Conservation (phyloP, 2,329 filamentous ascomycete species). For the Fusarium buxicola region DNA sequence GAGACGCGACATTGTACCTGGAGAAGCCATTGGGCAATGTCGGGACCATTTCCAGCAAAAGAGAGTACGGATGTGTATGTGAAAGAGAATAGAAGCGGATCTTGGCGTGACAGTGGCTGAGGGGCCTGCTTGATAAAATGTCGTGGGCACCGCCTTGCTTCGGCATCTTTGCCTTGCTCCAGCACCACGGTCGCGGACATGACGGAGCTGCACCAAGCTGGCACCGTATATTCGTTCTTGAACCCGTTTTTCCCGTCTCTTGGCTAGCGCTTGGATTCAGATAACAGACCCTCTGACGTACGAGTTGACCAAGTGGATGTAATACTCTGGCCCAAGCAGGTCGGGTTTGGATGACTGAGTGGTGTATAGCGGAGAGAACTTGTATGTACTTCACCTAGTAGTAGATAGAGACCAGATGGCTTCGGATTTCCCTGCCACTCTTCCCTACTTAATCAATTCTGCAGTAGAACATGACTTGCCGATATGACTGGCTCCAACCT, state of each 20-base stretch:
- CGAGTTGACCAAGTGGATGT: neutral
- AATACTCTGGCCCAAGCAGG: neutral
- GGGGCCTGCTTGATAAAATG: neutral
- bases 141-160: neutral
- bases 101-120: neutral
- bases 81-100: neutral
- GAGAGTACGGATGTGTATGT: neutral
- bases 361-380: too few relatives aligned
- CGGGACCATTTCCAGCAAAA: neutral
- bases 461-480: neutral
- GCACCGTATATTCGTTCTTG: slow-evolving; percentile 1
- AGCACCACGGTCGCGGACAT: neutral
- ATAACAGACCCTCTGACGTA: neutral
- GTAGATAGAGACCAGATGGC: too few relatives aligned
- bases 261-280: neutral
- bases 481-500: neutral
- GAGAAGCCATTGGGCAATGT: neutral
- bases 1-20: neutral
- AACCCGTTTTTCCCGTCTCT: neutral
- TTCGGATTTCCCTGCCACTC: too few relatives aligned
- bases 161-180: neutral
- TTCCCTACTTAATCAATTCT: rapidly evolving
- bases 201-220: slow-evolving; percentile 2
- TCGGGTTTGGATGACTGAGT: too few relatives aligned
- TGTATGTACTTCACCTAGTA: too few relatives aligned